Evolutionary conservation across 257 asterid genomes (phyloP).

Genomic region (Rubia yunnanensis): DNA sequence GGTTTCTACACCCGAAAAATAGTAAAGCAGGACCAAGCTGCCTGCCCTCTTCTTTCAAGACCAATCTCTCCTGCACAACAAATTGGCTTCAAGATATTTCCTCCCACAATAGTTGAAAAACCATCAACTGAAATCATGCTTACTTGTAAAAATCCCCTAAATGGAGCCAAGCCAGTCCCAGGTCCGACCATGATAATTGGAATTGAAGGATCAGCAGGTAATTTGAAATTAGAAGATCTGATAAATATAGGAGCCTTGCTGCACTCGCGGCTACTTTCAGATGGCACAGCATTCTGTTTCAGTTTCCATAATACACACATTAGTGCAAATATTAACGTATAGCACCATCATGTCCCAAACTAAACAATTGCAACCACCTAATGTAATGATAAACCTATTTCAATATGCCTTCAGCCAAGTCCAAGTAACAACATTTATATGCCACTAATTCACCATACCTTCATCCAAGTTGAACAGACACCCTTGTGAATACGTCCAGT

Average conservation of each 20-base stretch:
- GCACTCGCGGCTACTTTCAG: constrained; percentile 37
- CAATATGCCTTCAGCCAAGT: constrained; percentile 71
- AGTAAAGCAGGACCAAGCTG: constrained; percentile 63
- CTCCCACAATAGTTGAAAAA: constrained; percentile 5
- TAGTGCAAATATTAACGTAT: not conserved
- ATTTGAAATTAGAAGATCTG: constrained; percentile 63
- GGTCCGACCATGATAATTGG: constrained; percentile 79
- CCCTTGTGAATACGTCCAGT: constrained; percentile 78
- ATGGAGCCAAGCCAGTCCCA: constrained; percentile 84
- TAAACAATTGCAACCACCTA: not conserved
- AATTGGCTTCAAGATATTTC: constrained; percentile 9
- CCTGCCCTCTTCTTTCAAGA: constrained; percentile 45
- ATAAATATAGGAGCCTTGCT: constrained; percentile 64
- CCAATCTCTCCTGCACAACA: constrained; percentile 52
- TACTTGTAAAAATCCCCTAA: constrained; percentile 74
- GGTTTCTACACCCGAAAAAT: constrained; percentile 73
- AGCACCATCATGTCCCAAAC: not conserved
- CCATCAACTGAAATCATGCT: not conserved
- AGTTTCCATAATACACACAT: constrained; percentile 11
- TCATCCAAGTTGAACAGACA: constrained; percentile 87
- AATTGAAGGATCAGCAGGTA: constrained; percentile 54
- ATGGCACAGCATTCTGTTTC: constrained; percentile 53
- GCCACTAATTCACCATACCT: constrained; percentile 29
- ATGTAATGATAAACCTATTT: not conserved
- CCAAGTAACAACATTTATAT: not conserved